Evolutionary conservation across 495 filamentous ascomycete species (phyloP).

Genomic region (Xanthoparmelia taractica): DNA sequence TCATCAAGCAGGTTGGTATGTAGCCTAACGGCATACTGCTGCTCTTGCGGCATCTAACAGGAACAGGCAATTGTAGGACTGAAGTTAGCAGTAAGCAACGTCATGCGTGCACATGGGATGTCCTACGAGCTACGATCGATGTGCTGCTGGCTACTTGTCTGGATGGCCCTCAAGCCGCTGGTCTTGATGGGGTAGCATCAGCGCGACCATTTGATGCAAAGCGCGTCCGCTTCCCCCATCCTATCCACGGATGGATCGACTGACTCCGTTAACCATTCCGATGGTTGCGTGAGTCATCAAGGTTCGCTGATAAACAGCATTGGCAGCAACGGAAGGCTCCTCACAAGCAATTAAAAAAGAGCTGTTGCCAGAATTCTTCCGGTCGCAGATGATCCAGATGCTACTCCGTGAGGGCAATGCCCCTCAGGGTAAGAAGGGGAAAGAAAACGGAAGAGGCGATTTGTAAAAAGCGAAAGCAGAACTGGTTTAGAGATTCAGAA

Average conservation of each 20-base stretch:
- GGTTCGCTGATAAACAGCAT: not conserved
- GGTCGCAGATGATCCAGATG: not conserved
- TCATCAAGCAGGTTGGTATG: conserved; percentile 1
- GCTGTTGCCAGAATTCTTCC: not conserved
- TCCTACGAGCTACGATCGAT: not conserved
- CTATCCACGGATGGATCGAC: not conserved
- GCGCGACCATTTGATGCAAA: not conserved
- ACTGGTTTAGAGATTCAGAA: not conserved
- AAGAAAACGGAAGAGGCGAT: not conserved
- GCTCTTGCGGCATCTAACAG: not conserved
- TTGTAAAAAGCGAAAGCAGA: not conserved
- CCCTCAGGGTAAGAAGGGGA: not conserved
- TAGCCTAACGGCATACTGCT: not conserved
- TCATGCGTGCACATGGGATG: not conserved
- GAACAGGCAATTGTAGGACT: not conserved
- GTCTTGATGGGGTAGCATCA: not conserved
- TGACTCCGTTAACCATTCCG: not conserved
- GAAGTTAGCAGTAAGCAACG: conserved; percentile 1
- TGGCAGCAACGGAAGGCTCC: not conserved
- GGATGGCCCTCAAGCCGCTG: not conserved
- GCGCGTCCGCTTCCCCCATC: not conserved
- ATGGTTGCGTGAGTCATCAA: not conserved
- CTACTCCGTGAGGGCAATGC: not conserved
- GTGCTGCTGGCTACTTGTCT: not conserved
- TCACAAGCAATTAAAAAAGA: not conserved